A percentile compares a stretch with the other conserved stretches of the same genome.
Conservation (phyloP, 345 rosid species). For the Sapria himalayana region DNA sequence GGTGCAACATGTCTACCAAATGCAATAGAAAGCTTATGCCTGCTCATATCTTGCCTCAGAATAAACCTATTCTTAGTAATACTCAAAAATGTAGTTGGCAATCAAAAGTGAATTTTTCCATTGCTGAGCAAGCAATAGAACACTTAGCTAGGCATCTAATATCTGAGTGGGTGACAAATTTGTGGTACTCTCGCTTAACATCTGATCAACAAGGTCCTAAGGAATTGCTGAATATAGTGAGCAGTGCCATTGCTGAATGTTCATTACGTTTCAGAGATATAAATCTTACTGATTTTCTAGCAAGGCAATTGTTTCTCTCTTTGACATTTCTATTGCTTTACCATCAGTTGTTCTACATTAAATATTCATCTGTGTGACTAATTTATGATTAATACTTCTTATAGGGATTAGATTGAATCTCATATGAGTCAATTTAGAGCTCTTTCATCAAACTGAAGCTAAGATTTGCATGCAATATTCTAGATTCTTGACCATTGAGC, state of each 20-base stretch:
- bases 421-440: constrained; percentile 57
- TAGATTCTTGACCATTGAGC: constrained; percentile 28
- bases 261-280: constrained; percentile 58
- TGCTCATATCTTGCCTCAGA: constrained; percentile 11
- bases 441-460: constrained; percentile 52
- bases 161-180: constrained; percentile 83
- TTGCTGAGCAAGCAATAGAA: constrained; percentile 78
- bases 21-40: constrained; percentile 37
- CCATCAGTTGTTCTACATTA: constrained; percentile 4
- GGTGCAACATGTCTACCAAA: constrained; percentile 48
- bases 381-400: no score
- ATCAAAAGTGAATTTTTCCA: constrained; percentile 72
- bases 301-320: constrained; percentile 31
- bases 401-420: constrained; percentile 72
- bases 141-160: constrained; percentile 59
- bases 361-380: not conserved
- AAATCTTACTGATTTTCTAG: constrained; percentile 74
- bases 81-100: constrained; percentile 51
- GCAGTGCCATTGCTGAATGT: constrained; percentile 61
- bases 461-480: constrained; percentile 41
- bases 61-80: constrained; percentile 29
- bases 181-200: constrained; percentile 86
- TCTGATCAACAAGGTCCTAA: constrained; percentile 81
- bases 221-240: constrained; percentile 53
- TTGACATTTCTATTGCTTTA: constrained; percentile 4